These are phyloP conservation scores for Antitrichia curtipendula DNA, from an alignment of 225 moss, liverwort and hornwort genomes.

Conservation along the genomic window DNA sequence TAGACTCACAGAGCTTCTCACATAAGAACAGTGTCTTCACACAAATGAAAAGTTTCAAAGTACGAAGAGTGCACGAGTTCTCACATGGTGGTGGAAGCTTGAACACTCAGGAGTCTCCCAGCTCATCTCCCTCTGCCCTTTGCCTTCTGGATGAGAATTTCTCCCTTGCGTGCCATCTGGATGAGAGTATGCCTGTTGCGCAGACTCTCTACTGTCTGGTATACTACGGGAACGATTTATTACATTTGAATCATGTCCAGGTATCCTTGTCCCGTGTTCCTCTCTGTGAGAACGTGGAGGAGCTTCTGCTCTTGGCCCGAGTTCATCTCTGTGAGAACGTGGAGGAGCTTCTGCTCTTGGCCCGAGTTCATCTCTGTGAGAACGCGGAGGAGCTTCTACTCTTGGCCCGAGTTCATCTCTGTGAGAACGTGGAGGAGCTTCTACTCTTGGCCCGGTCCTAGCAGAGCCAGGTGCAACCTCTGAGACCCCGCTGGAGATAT, in stretches of 20 bases:
- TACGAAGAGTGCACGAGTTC: not conserved
- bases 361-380: not conserved
- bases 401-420: not conserved
- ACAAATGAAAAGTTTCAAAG: not conserved
- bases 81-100: constrained; percentile 39
- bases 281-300: not conserved
- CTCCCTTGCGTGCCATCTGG: not conserved
- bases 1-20: not conserved
- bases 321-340: not conserved
- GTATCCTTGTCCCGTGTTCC: not conserved
- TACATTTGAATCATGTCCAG: not conserved
- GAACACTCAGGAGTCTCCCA: constrained; percentile 45
- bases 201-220: not conserved
- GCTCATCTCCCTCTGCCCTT: constrained; percentile 1
- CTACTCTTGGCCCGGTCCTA: not conserved
- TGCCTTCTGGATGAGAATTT: not conserved
- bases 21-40: not conserved
- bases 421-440: not conserved
- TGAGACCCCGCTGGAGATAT: not conserved
- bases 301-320: not conserved
- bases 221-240: not conserved
- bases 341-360: not conserved
- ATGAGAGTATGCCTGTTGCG: not conserved
- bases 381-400: not conserved
- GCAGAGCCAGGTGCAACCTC: not conserved